These are phyloP conservation scores for Platismatia glauca DNA, from an alignment of 495 filamentous ascomycete genomes.

Conservation along the genomic window DNA sequence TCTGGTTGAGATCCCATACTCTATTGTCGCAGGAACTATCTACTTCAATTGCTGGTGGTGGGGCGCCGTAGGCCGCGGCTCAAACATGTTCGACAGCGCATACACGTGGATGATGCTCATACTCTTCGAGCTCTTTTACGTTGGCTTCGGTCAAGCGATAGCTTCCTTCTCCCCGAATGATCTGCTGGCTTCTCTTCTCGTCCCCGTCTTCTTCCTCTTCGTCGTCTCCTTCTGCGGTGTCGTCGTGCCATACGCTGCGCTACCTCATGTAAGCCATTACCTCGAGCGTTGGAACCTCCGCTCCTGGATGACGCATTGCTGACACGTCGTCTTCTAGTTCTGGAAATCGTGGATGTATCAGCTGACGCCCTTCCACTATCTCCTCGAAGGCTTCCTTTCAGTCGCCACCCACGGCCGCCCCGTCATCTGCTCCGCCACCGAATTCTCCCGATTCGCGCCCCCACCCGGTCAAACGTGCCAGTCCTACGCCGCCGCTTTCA, in stretches of 20 bases:
- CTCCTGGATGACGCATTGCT: background rate
- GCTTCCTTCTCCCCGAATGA: slow-evolving; percentile 66
- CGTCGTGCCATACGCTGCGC: slow-evolving; percentile 62
- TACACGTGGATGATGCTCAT: slow-evolving; percentile 52
- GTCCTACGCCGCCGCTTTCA: slow-evolving; percentile 40
- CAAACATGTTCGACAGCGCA: slow-evolving; percentile 44
- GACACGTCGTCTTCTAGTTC: slow-evolving; percentile 34
- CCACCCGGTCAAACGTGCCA: slow-evolving; percentile 45
- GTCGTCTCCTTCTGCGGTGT: slow-evolving; percentile 72
- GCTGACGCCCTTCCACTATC: slow-evolving; percentile 73
- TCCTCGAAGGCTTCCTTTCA: slow-evolving; percentile 70
- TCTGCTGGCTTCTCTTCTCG: slow-evolving; percentile 58
- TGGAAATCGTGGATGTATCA: slow-evolving; percentile 77
- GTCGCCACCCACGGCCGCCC: slow-evolving; percentile 46
- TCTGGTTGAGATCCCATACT: slow-evolving; percentile 45
- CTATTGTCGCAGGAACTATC: slow-evolving; percentile 39
- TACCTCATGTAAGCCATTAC: slow-evolving; percentile 40
- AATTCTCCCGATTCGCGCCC: slow-evolving; percentile 49
- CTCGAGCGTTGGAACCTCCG: background rate
- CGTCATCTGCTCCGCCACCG: slow-evolving; percentile 45
- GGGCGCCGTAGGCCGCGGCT: slow-evolving; percentile 40
- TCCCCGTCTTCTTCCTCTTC: slow-evolving; percentile 72
- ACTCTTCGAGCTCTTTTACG: slow-evolving; percentile 64
- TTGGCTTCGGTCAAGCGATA: slow-evolving; percentile 67
- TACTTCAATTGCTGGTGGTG: slow-evolving; percentile 44